These are phyloP conservation scores for Solanum paucissectum DNA, from an alignment of 257 asterid genomes.

Conservation along the genomic window DNA sequence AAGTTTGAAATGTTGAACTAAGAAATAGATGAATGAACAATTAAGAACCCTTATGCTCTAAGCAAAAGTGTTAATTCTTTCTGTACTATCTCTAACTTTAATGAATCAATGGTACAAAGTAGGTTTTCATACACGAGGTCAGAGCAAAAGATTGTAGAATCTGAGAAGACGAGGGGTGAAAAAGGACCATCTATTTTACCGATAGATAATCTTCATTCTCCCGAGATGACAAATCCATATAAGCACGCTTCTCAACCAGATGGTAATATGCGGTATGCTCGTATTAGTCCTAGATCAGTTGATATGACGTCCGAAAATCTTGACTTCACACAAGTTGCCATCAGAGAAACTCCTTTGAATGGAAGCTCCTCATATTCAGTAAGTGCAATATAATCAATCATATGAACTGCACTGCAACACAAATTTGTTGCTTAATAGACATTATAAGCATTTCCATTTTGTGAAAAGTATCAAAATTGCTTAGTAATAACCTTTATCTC, in stretches of 20 bases:
- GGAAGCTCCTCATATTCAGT: slow-evolving; percentile 19
- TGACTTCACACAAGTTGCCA: slow-evolving; percentile 2
- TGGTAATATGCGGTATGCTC: slow-evolving; percentile 8
- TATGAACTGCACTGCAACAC: not conserved
- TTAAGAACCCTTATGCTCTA: not conserved
- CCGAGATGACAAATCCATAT: slow-evolving; percentile 4
- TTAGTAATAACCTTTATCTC: not conserved
- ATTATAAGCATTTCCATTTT: not conserved
- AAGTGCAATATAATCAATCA: slow-evolving; percentile 8
- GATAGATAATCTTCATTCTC: not conserved
- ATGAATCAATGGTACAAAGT: not conserved
- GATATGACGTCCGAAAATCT: slow-evolving; percentile 20
- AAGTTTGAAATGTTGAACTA: not conserved
- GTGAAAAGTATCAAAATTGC: not conserved
- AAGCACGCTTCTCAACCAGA: not conserved
- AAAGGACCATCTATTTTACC: not conserved
- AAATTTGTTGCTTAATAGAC: not conserved
- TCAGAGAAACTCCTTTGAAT: slow-evolving; percentile 8
- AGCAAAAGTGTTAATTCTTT: not conserved
- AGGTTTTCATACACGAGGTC: not conserved
- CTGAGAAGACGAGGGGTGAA: not conserved
- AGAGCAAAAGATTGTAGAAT: not conserved
- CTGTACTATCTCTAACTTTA: not conserved
- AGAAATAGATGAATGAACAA: not conserved
- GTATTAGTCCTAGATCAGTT: slow-evolving; percentile 1